These are phyloP conservation scores for Candida sanyiensis DNA, from an alignment of 805 yeast species.

Conservation along the genomic window DNA sequence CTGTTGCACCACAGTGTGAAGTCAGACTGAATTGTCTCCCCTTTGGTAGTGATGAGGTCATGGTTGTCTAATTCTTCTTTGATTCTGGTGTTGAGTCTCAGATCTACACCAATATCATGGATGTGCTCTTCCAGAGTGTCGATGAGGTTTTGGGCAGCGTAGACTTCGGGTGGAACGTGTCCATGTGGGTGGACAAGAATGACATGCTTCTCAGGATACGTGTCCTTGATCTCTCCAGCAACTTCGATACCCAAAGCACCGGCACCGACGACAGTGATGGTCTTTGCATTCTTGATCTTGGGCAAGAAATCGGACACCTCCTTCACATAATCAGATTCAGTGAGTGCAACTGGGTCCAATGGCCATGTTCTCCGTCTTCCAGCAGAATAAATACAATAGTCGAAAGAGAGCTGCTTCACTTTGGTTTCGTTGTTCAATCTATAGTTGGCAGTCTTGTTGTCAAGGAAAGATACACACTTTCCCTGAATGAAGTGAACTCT, in stretches of 20 bases:
- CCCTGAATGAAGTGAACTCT: slow-evolving; percentile 22
- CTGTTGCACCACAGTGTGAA: slow-evolving; percentile 34
- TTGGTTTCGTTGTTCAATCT: slow-evolving; percentile 19
- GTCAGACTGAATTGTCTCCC: slow-evolving; percentile 27
- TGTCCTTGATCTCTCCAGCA: slow-evolving; percentile 41
- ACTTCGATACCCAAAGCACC: slow-evolving; percentile 50
- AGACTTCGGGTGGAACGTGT: slow-evolving; percentile 35
- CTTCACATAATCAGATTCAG: slow-evolving; percentile 30
- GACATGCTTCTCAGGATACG: slow-evolving; percentile 34
- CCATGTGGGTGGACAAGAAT: slow-evolving; percentile 38
- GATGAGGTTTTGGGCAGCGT: slow-evolving; percentile 22
- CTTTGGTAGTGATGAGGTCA: slow-evolving; percentile 22
- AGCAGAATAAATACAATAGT: slow-evolving; percentile 41
- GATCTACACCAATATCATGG: slow-evolving; percentile 21
- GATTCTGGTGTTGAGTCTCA: slow-evolving; percentile 30
- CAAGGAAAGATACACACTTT: slow-evolving; percentile 20
- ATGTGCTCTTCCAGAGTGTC: slow-evolving; percentile 12
- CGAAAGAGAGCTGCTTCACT: slow-evolving; percentile 31
- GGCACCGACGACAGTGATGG: slow-evolving; percentile 44
- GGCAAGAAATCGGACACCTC: slow-evolving; percentile 37
- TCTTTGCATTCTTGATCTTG: slow-evolving; percentile 31
- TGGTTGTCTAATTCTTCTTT: slow-evolving; percentile 23
- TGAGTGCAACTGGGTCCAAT: slow-evolving; percentile 42
- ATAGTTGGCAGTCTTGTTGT: slow-evolving; percentile 18
- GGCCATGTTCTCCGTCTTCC: slow-evolving; percentile 53